A percentile compares a stretch with the other conserved stretches of the same genome.
Conservation (phyloP, 352 stramenopile species). For the Pythium myriotylum region DNA sequence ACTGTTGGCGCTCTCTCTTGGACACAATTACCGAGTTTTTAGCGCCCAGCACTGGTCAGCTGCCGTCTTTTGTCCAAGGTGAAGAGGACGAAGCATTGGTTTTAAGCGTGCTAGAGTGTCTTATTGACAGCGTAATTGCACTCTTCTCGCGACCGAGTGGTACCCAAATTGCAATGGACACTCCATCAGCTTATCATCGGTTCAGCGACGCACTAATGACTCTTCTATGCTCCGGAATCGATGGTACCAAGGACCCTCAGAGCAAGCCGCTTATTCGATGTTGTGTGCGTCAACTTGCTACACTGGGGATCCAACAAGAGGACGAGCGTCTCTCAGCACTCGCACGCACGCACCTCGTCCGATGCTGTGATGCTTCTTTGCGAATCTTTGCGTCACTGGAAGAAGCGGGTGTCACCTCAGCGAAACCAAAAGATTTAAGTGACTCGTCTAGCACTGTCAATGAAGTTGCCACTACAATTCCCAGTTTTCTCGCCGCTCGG, state of each 20-base stretch:
- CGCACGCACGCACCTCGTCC: slow-evolving; percentile 56
- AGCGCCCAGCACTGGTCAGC: slow-evolving; percentile 47
- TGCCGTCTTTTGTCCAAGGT: slow-evolving; percentile 58
- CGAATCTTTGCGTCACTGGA: slow-evolving; percentile 49
- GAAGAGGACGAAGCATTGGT: slow-evolving; percentile 82
- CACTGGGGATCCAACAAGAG: slow-evolving; percentile 65
- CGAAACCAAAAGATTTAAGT: slow-evolving; percentile 4
- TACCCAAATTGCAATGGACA: slow-evolving; percentile 28
- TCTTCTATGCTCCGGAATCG: slow-evolving; percentile 63
- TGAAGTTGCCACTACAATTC: neutral
- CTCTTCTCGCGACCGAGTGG: slow-evolving; percentile 35
- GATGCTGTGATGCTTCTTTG: slow-evolving; percentile 60
- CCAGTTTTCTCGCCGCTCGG: slow-evolving; percentile 35
- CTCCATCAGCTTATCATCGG: slow-evolving; percentile 25
- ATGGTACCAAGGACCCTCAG: slow-evolving; percentile 42
- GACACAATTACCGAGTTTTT: slow-evolving; percentile 70
- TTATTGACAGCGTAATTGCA: slow-evolving; percentile 71
- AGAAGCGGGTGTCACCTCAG: slow-evolving; percentile 10
- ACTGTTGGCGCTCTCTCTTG: slow-evolving; percentile 58
- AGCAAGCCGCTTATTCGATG: slow-evolving; percentile 69
- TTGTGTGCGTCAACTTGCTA: slow-evolving; percentile 77
- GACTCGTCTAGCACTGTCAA: neutral
- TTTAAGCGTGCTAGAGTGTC: slow-evolving; percentile 71
- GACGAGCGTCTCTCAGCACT: slow-evolving; percentile 50
- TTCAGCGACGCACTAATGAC: slow-evolving; percentile 61